These are phyloP conservation scores for Ophiostoma sp. DNA, from an alignment of 2,329 filamentous ascomycete species.

Conservation along the genomic window DNA sequence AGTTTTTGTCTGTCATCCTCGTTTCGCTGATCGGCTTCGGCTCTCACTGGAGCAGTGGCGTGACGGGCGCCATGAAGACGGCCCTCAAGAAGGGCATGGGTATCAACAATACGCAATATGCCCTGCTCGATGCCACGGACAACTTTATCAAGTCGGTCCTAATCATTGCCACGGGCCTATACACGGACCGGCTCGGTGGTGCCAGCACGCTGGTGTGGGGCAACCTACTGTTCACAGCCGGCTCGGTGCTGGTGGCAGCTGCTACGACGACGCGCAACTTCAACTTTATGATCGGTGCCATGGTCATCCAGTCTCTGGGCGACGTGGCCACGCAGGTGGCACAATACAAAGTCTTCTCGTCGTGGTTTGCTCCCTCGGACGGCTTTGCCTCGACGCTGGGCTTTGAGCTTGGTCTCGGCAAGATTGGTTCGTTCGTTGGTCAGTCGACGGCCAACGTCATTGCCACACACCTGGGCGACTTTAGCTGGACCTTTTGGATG, in stretches of 20 bases:
- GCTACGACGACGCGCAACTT: slow-evolving; percentile 58
- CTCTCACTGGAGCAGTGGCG: slow-evolving; percentile 28
- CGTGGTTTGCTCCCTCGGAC: slow-evolving; percentile 62
- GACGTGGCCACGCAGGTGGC: slow-evolving; percentile 65
- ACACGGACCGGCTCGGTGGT: slow-evolving; percentile 52
- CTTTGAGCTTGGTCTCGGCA: slow-evolving; percentile 61
- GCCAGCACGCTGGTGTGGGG: slow-evolving; percentile 57
- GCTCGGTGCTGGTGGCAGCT: slow-evolving; percentile 59
- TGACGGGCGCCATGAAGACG: slow-evolving; percentile 29
- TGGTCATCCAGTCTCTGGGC: slow-evolving; percentile 57
- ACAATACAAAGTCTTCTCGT: slow-evolving; percentile 65
- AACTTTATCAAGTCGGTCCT: slow-evolving; percentile 62
- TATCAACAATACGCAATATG: slow-evolving; percentile 61
- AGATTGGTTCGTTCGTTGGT: slow-evolving; percentile 61
- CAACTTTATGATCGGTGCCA: slow-evolving; percentile 60
- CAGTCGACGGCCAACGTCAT: slow-evolving; percentile 40
- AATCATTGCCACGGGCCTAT: slow-evolving; percentile 54
- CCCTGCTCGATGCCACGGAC: slow-evolving; percentile 59
- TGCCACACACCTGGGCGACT: slow-evolving; percentile 47
- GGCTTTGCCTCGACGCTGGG: slow-evolving; percentile 63
- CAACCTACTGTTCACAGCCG: slow-evolving; percentile 60
- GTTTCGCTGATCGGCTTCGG: slow-evolving; percentile 29
- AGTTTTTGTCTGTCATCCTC: slow-evolving; percentile 28
- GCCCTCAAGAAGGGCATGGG: slow-evolving; percentile 44
- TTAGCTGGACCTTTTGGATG: slow-evolving; percentile 63